phyloP scores from a whole-genome alignment of 2,329 filamentous ascomycete genomes.

The Byssochlamys sp. region DNA sequence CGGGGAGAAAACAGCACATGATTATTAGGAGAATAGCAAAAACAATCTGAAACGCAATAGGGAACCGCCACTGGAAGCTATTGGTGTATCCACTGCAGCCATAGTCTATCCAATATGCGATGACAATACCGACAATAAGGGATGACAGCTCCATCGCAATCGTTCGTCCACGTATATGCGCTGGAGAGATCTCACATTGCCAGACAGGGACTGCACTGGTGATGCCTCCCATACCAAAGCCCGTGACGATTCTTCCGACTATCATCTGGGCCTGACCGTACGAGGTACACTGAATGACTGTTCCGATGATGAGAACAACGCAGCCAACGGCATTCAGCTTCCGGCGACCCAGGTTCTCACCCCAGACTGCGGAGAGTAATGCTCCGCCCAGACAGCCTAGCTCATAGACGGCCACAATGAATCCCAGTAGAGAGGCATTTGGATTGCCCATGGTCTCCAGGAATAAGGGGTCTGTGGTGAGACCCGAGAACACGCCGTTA shows the following conservation, averaged over 20 bases:
- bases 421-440: conserved; percentile 6
- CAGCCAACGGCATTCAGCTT: background rate
- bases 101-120: conserved; percentile 9
- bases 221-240: conserved; percentile 41
- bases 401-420: conserved; percentile 8
- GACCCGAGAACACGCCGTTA: conserved; percentile 8
- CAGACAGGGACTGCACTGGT: conserved; percentile 39
- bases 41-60: conserved; percentile 7
- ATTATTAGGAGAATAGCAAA: background rate
- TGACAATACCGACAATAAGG: conserved; percentile 10
- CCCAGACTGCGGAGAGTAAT: background rate
- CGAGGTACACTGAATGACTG: conserved; percentile 1
- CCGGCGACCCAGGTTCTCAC: conserved; percentile 2
- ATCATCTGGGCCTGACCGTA: conserved; percentile 32
- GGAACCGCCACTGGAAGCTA: conserved; percentile 7
- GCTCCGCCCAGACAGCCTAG: conserved; percentile 3
- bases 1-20: background rate
- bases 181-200: conserved; percentile 17
- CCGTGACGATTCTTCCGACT: conserved; percentile 37
- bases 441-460: conserved; percentile 8
- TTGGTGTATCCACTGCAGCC: conserved; percentile 5
- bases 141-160: conserved; percentile 3
- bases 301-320: conserved; percentile 1
- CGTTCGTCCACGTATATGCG: conserved; percentile 4
- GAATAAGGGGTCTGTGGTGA: conserved; percentile 7